Conservation (phyloP, 2,329 filamentous ascomycete species). For the Fusarium sp. region DNA sequence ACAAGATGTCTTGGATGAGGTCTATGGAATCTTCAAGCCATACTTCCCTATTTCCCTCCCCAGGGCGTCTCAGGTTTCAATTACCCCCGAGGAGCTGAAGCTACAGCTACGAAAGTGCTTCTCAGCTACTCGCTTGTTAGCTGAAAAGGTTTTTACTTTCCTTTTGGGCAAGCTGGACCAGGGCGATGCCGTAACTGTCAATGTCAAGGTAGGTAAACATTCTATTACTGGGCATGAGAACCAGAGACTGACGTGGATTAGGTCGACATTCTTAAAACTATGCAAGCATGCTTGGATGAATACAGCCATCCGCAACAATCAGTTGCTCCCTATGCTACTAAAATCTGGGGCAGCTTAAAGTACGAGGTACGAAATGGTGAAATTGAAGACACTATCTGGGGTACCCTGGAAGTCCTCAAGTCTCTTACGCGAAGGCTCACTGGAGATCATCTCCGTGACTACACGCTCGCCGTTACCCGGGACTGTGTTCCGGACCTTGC, state of each 20-base stretch:
- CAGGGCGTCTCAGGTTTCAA: slow-evolving; percentile 61
- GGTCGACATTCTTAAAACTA: slow-evolving; percentile 67
- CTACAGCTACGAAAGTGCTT: slow-evolving; percentile 64
- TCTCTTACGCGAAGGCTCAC: slow-evolving; percentile 60
- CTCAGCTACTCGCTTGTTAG: slow-evolving; percentile 59
- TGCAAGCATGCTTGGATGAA: slow-evolving; percentile 63
- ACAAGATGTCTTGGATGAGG: slow-evolving; percentile 58
- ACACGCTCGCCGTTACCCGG: slow-evolving; percentile 60
- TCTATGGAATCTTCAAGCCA: slow-evolving; percentile 67
- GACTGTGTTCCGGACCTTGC: slow-evolving; percentile 66
- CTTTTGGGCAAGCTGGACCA: slow-evolving; percentile 68
- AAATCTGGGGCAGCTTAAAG: slow-evolving; percentile 70
- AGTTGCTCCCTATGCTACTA: slow-evolving; percentile 60
- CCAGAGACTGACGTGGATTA: slow-evolving; percentile 38
- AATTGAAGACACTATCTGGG: slow-evolving; percentile 66
- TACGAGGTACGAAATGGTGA: slow-evolving; percentile 72
- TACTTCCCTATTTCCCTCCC: slow-evolving; percentile 70
- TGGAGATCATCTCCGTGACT: slow-evolving; percentile 57
- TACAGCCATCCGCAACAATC: slow-evolving; percentile 61
- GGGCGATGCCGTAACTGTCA: slow-evolving; percentile 66
- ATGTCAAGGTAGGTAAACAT: slow-evolving; percentile 61
- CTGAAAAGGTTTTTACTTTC: slow-evolving; percentile 62
- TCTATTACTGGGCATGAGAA: not conserved
- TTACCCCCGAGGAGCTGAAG: slow-evolving; percentile 69
- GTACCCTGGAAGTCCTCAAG: slow-evolving; percentile 65